Base-by-base conservation (phyloP, 2,329 filamentous ascomycete genomes). In the Colletotrichum australisinense region DNA sequence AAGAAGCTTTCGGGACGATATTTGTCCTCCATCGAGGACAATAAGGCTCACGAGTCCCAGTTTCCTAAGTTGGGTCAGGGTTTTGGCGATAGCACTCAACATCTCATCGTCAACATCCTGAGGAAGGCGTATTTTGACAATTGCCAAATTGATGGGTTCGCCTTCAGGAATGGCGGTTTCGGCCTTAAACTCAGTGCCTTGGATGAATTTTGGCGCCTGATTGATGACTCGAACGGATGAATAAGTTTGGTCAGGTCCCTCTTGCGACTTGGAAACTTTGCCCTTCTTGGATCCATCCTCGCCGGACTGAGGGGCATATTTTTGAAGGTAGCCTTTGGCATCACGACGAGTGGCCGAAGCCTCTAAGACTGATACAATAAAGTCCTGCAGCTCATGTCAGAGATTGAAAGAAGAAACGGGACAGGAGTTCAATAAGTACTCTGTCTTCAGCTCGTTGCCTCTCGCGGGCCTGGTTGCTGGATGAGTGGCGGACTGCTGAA, bases 291-390 rank as follows among this genome's bases (percentile, higher is more conserved):
- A 46, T 4, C 19, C 42, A n/a, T 26, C 63, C 32, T 74, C 69
- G 32, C 69, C 72, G 19, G 53, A 38, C 19, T 59, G 63, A 26
- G 73, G 78, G 75, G 77, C 92, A 81, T 98, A 97, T 74, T 95
- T 95, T 77, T 97, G 93, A 19, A 99, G 88, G 80, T 98, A 99
- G 49, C 94, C 92, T 82, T 94, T 95, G 60, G 95, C 95, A 84
- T 99, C 97, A 78, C 97, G 92, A 83, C 95, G 97, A 0, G 96
- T 98, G 6, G 95, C 94, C 12, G 95, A 95, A 22, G 95, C 95
- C 78, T 94, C 94, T 38, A 99, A 87, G 4, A 98, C 90, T 19
- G 95, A 95, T 38, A 97, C 88, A 78, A 97, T 92, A 78, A 98
- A 93, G 79, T 98, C 94, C 93, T 95, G 76, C 14, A 46, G 8